Evolutionary conservation across 371 early-diverging fungal species (phyloP).

Genomic region (Syncephalastrum monosporum): DNA sequence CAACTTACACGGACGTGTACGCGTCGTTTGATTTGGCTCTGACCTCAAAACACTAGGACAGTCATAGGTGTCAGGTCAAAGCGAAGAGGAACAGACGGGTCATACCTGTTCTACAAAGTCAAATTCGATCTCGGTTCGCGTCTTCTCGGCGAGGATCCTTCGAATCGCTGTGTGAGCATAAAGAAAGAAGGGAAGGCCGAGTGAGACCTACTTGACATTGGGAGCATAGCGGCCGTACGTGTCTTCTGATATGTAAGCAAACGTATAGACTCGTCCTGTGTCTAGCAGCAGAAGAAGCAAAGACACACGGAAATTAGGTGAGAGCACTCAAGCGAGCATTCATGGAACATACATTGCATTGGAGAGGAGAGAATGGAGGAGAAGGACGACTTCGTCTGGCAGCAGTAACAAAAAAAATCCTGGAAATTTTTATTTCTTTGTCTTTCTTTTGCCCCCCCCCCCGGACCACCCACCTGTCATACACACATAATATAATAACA

Average conservation of each 20-base stretch:
- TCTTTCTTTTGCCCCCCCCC: background rate
- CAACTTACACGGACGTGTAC: constrained; percentile 4
- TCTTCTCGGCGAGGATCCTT: constrained; percentile 2
- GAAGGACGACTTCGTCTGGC: background rate
- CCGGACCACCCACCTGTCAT: no score
- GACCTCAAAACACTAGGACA: constrained; percentile 25
- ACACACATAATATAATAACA: no score
- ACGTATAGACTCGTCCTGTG: constrained; percentile 1
- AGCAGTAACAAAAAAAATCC: background rate
- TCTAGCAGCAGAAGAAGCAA: no score
- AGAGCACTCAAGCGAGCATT: no score
- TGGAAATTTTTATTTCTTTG: background rate
- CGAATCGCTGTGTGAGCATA: no score
- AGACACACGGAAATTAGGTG: no score
- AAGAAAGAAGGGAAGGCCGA: no score
- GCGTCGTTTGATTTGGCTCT: constrained; percentile 13
- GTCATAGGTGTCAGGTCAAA: no score
- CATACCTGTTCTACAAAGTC: constrained; percentile 22
- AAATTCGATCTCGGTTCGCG: constrained; percentile 6
- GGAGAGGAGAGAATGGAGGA: background rate
- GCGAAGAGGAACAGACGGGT: no score
- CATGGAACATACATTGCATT: background rate
- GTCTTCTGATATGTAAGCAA: constrained; percentile 3
- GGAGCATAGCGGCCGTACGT: background rate
- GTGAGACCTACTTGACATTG: background rate